Base-by-base conservation (phyloP, 306 rosid species). In the Pyrus communis region DNA sequence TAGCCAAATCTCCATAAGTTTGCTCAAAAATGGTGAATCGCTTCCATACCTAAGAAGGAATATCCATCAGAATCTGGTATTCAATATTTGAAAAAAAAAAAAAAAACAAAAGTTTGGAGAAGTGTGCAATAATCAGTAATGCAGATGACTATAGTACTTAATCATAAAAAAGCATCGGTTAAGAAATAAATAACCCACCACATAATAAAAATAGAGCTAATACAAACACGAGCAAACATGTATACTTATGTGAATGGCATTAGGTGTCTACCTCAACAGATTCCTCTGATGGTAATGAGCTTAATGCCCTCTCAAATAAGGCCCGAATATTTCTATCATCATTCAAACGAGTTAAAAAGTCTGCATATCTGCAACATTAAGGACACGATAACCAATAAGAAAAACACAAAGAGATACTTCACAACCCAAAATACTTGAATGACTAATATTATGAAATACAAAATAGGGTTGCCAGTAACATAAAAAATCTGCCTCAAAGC, bases 261-360 rank as follows among this genome's bases (percentile, higher is more conserved):
- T 38, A 57, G 52, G 76, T 67, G 60, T 69, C 78, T 87, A 89
- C 98, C 98, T 95, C 98, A 67, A 88, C 86, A 9, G 98, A 92
- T 67, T 87, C 85, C 67, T 95, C 90, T 22, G 90, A 87, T 45
- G 89, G 93, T 73, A 95, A 91, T 35, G 96, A 77, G 82, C 98
- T 95, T 72, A 95, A 73, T 62, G 98, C 93, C 75, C 97, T 87
- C 87, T 95, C 98, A 80, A 95, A 95, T 71, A 95, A 87, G 73
- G 98, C 98, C n/a, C 97, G 88, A 77, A 95, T 90, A 77, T 95
- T 92, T 84, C 89, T 89, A 84, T 95, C 97, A 81, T 92, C 98
- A 82, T 95, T 95, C 85, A 95, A 83, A 51, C 96, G 93, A 67
- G 90, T 88, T 86, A 95, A 87, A 84, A 95, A 95, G 88, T 95